phyloP scores from a whole-genome alignment of 352 stramenopile genomes.

The Pythium dissimile region DNA sequence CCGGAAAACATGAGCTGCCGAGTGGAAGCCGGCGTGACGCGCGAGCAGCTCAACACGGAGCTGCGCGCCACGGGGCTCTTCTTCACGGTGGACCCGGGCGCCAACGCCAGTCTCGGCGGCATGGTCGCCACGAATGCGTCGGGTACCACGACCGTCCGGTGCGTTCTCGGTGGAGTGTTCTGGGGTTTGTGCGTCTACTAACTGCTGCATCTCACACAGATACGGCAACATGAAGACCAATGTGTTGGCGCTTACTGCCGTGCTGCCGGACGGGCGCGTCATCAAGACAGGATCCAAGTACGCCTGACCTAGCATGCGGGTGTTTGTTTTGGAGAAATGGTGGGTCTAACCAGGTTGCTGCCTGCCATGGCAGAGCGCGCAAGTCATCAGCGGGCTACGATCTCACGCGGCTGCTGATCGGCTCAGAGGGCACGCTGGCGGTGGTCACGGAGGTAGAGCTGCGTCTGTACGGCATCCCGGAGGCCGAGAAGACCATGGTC shows the following conservation, averaged over 20 bases:
- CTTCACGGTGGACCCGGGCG: slow-evolving; percentile 97
- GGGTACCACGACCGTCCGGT: slow-evolving; percentile 86
- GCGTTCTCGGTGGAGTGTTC: not conserved
- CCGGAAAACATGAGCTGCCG: slow-evolving; percentile 87
- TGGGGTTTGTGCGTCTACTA: not conserved
- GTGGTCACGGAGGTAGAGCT: slow-evolving; percentile 95
- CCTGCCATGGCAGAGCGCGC: slow-evolving; percentile 48
- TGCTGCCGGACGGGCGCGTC: slow-evolving; percentile 88
- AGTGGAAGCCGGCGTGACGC: slow-evolving; percentile 93
- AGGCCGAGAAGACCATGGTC: slow-evolving; percentile 88
- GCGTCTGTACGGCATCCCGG: slow-evolving; percentile 91
- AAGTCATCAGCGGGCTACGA: slow-evolving; percentile 98
- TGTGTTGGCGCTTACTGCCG: slow-evolving; percentile 90
- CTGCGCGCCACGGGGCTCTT: slow-evolving; percentile 88
- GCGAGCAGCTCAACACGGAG: slow-evolving; percentile 89
- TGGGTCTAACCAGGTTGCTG: too few relatives aligned
- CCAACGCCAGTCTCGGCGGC: slow-evolving; percentile 95
- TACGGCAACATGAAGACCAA: slow-evolving; percentile 98
- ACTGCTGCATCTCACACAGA: too few relatives aligned
- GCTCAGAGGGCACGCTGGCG: slow-evolving; percentile 93
- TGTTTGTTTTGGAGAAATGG: too few relatives aligned
- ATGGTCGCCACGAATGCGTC: slow-evolving; percentile 93
- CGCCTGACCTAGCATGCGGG: too few relatives aligned
- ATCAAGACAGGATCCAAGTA: slow-evolving; percentile 89
- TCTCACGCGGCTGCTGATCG: slow-evolving; percentile 93